phyloP scores from a whole-genome alignment of 768 basidiomycete species.

The Pisolithus orientalis region DNA sequence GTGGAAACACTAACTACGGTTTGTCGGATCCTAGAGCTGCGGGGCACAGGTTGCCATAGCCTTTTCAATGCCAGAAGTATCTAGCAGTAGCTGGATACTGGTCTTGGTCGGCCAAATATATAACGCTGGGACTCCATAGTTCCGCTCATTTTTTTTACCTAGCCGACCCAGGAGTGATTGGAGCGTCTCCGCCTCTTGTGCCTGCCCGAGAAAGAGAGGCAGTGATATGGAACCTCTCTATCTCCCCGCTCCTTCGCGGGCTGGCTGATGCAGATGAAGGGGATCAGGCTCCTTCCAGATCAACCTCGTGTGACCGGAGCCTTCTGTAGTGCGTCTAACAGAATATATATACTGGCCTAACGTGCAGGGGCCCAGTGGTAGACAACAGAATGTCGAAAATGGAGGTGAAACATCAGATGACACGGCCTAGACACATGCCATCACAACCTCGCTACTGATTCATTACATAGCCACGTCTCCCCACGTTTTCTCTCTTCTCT shows the following conservation, averaged over 20 bases:
- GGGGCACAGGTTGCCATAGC: too few relatives aligned
- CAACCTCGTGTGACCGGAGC: slow-evolving; percentile 8
- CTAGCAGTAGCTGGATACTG: too few relatives aligned
- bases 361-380: too few relatives aligned
- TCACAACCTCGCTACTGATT: slow-evolving; percentile 37
- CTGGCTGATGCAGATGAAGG: neutral
- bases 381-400: too few relatives aligned
- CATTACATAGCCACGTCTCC: slow-evolving; percentile 47
- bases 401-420: too few relatives aligned
- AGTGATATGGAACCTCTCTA: slow-evolving; percentile 10
- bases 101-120: neutral
- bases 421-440: too few relatives aligned
- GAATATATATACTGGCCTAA: too few relatives aligned
- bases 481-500: slow-evolving; percentile 71
- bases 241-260: slow-evolving; percentile 19
- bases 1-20: too few relatives aligned
- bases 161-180: slow-evolving; percentile 17
- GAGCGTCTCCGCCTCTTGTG: slow-evolving; percentile 35
- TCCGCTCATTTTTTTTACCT: slow-evolving; percentile 9
- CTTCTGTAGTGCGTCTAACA: too few relatives aligned
- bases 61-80: too few relatives aligned
- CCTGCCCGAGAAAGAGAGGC: too few relatives aligned
- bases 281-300: slow-evolving; percentile 36
- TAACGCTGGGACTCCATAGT: neutral
- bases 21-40: too few relatives aligned